phyloP scores from a whole-genome alignment of 192 early-diverging fungal genomes.

The Diversispora epigaea region DNA sequence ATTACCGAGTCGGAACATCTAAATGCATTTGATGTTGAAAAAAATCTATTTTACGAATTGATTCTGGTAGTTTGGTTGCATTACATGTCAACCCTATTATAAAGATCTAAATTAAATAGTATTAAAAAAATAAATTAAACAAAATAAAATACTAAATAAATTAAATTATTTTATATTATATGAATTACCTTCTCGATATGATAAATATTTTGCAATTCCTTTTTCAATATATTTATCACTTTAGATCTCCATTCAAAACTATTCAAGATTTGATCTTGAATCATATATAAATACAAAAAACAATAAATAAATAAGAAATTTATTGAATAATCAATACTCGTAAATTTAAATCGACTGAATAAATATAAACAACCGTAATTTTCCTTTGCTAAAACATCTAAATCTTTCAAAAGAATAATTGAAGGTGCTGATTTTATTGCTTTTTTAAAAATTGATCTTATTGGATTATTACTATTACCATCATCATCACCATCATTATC shows the following conservation, averaged over 20 bases:
- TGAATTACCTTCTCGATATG: background rate
- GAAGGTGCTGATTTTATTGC: no score
- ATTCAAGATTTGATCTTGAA: slow-evolving; percentile 25
- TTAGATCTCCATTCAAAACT: slow-evolving; percentile 28
- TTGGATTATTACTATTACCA: no score
- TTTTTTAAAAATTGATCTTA: no score
- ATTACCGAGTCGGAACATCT: slow-evolving; percentile 44
- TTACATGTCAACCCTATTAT: slow-evolving; percentile 44
- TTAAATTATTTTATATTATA: background rate
- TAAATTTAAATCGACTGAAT: no score
- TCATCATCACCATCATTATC: no score
- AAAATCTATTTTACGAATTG: slow-evolving; percentile 36
- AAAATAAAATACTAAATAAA: background rate
- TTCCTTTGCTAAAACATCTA: no score
- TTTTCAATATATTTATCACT: background rate
- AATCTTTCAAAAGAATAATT: no score
- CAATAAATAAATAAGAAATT: background rate
- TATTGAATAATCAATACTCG: no score
- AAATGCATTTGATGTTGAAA: slow-evolving; percentile 46
- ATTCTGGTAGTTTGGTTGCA: slow-evolving; percentile 39
- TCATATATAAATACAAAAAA: background rate
- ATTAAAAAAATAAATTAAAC: slow-evolving; percentile 16
- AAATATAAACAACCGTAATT: no score
- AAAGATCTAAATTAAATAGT: slow-evolving; percentile 41
- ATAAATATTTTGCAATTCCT: slow-evolving; percentile 10